Percentiles rank a stretch among this genome's conserved stretches.
Conservation (phyloP, 2,329 filamentous ascomycete genomes). For the Aspergillus fijiensis region DNA sequence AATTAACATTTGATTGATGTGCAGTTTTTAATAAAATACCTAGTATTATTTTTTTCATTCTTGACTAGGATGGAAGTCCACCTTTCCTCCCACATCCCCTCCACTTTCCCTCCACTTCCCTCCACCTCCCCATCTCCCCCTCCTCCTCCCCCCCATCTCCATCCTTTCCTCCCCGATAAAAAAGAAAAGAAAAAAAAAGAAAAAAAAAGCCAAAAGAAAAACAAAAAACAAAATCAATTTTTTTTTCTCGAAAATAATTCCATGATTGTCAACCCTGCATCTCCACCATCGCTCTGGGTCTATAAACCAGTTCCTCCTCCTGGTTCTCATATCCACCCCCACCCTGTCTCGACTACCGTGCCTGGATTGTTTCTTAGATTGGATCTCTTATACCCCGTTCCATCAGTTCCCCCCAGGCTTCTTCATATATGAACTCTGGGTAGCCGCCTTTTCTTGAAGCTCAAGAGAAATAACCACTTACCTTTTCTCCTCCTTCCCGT, state of each 20-base stretch:
- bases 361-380: conserved; percentile 6
- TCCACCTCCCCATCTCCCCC: neutral
- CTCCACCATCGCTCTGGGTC: conserved; percentile 13
- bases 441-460: conserved; percentile 11
- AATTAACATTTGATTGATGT: neutral
- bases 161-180: neutral
- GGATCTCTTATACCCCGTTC: conserved; percentile 8
- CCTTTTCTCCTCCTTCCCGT: conserved; percentile 6
- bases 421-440: conserved; percentile 17
- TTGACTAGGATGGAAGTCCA: neutral
- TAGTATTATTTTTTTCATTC: neutral
- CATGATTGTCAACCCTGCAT: conserved; percentile 15
- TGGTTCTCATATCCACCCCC: conserved; percentile 14
- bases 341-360: conserved; percentile 13
- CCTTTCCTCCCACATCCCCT: neutral
- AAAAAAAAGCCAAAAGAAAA: neutral
- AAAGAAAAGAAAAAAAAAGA: neutral
- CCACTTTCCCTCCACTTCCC: neutral
- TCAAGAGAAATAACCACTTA: neutral
- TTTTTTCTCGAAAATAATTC: conserved; percentile 3
- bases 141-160: neutral
- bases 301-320: conserved; percentile 21
- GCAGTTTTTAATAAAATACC: neutral
- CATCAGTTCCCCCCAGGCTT: conserved; percentile 11
- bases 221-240: neutral